Base-by-base conservation (phyloP, 2,329 filamentous ascomycete species). In the Alternaria conjuncta region DNA sequence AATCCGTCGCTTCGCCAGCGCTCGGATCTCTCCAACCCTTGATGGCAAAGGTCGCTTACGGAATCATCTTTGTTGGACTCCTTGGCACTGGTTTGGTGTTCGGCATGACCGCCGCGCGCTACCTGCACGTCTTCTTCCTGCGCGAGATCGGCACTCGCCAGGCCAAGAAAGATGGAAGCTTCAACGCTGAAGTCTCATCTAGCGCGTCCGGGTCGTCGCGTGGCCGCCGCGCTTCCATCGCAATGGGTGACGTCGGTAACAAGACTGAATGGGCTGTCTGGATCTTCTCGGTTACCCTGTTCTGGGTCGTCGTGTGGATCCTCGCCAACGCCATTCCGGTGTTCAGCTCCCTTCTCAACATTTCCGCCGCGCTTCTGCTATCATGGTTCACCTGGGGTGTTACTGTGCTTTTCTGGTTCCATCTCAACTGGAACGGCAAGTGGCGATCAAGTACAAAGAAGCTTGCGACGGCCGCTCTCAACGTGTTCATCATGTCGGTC, bases 371-470 rank as follows among this genome's bases (percentile, higher is more conserved):
- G 4, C 60, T 74, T 3, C 61, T 75, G 4, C 60, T 75, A 3
- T 71, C 68, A 2, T 76, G 71, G 70, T 74, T 76, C 43, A 74
- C 73, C 12, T 75, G 72, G 67, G 71, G 71, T 36, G 65, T 74
- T 21, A 73, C 73, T 1, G 69, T 72, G n/a, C 47, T 75, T n/a
- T 74, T 74, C 65, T 75, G 73, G 70, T 71, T 73, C 51, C 68
- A 75, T 47, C 67, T 74, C 45, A 75, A 74, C 56, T 74, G 71
- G 69, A 53, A 75, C 50, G 70, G 70, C 54, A 68, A 66, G 32
- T 75, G 72, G 67, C 67, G 68, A 5, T 67, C 65, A 5, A 68
- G 55, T 10, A 41, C 53, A 11, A 69, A 69, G 59, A 75, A 75
- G 58, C 46, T 69, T n/a, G 67, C 68, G 8, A 60, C 64, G 2